Base-by-base conservation (phyloP, 164 flowering plant species). In the Umbilicus rupestris region DNA sequence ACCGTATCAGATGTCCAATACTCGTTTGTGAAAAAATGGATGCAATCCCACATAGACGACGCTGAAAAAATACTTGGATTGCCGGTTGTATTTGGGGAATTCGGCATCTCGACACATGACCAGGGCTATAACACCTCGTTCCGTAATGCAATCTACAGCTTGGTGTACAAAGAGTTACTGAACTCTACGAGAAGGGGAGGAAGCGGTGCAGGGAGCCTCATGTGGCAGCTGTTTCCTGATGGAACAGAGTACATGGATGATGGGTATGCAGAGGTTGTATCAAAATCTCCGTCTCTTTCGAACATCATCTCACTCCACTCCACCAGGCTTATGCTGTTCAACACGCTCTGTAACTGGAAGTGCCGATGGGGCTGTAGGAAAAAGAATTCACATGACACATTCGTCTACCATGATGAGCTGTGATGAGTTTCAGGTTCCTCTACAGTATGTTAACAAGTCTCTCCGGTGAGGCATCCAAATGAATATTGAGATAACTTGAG, bases 171-270 rank as follows among this genome's bases (percentile, higher is more conserved):
- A 16, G 71, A 66, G 47, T 30, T 87, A 5, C 63, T 90, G 71
- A 69, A 83, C 70, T 90, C 96, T 0, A 78, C 87, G 2, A 90
- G 64, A 78, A 82, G 74, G 68, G 97, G 97, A 59, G 97, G 98
- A 58, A 75, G 91, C 62, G 96, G 91, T 0, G 83, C 82, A n/a
- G 98, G 97, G 14, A 81, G 82, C 76, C 81, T 94, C 9, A 1
- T 94, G 26, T 94, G 98, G 97, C 98, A 94, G 77, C 72, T 94
- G 22, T 90, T 89, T 71, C 96, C 98, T 0, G 89, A 86, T 3
- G 96, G 96, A 5, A 85, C 95, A 12, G 96, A 94, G 10, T 82
- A 89, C 73, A 90, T 90, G 97, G 87, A 94, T 67, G 98, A 94
- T 71, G 98, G 97, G 10, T 90, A 90, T 76, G 97, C 96, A 0